Evolutionary conservation across 192 early-diverging fungal genomes (phyloP), one percentile per base, ranked within the genome.

Genomic region (Rhizoclosmatium sp.): DNA sequence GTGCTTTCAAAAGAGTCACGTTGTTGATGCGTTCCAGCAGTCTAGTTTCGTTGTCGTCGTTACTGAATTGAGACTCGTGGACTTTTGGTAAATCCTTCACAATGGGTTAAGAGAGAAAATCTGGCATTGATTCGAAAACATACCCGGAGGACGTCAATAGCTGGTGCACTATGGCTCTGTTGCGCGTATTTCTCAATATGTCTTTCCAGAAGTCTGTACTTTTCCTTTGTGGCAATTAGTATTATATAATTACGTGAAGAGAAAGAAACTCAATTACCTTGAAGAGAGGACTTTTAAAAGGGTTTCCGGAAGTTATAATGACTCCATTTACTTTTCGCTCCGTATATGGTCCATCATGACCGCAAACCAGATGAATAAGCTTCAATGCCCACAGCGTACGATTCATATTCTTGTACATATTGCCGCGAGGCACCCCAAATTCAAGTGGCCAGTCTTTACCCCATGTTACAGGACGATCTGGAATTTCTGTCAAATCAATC

Each of bases 51-150:
- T 62, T 21, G 21, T 62, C 39, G 51, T 54, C 51, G 5, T 54
- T 7, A 7, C 16, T 7, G 23, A 62, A 62, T 40, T 62, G 60
- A 23, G 60, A 62, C 60, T 62, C 21, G 23, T 21, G 23, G 4
- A 62, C 23, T 62, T 62, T 62, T 62, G 60, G 60, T 21, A 9
- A 31, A 62, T 62, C 60, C 60, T 62, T 9, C 21, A 62, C 31
- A 31, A 31, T 31, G 31, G 31, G 31, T 31, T 31, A 31, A 31
- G 31, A 31, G 31, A 31, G 31, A 31, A 31, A 31, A 31, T 31
- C 31, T 31, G 31, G 31, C 31, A 31, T 31, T 31, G 31, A 31
- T 31, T 31, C 31, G 31, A 31, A 31, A 31, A 31, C 31, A 31
- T 31, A 31, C 31, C 0, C 31, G 31, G 31, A 31, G 31, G 31